These are phyloP conservation scores for Mentha longifolia DNA, from an alignment of 257 asterid genomes.

Conservation along the genomic window DNA sequence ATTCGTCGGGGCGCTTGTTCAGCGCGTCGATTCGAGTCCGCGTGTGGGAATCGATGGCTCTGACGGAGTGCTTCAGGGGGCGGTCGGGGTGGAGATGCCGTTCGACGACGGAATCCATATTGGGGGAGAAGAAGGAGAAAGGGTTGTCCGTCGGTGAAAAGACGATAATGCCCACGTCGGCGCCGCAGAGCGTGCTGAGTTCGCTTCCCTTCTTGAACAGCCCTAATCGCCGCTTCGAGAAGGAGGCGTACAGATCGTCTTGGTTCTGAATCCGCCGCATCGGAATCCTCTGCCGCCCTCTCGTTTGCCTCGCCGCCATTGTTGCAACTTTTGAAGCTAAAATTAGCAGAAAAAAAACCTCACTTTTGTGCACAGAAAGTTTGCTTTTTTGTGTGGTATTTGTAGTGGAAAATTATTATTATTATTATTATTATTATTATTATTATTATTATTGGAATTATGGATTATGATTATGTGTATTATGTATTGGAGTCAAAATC, in stretches of 20 bases:
- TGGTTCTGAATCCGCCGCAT: conserved; percentile 33
- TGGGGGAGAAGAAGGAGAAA: conserved; percentile 37
- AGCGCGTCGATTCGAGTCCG: conserved; percentile 7
- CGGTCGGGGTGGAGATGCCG: conserved; percentile 25
- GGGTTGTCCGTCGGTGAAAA: conserved; percentile 31
- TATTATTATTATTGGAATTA: too few species aligned
- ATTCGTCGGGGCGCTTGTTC: conserved; percentile 21
- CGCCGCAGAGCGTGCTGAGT: conserved; percentile 31
- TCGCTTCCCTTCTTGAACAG: conserved; percentile 37
- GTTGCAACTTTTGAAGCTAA: background rate
- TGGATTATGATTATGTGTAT: background rate
- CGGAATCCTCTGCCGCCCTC: conserved; percentile 40
- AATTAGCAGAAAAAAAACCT: too few species aligned
- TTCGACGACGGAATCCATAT: conserved; percentile 31
- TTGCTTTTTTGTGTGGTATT: background rate
- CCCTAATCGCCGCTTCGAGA: conserved; percentile 39
- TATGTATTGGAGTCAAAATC: background rate
- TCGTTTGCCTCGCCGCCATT: conserved; percentile 30
- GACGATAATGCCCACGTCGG: conserved; percentile 30
- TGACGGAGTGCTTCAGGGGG: background rate
- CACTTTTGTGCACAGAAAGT: background rate
- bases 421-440: too few species aligned
- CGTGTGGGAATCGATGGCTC: conserved; percentile 9
- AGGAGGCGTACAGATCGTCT: conserved; percentile 37
- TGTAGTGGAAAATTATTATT: background rate